A percentile compares a stretch with the other conserved stretches of the same genome.
Evolutionary conservation across 2,329 filamentous ascomycete species (phyloP).

Genomic region (Calonectria naviculata): DNA sequence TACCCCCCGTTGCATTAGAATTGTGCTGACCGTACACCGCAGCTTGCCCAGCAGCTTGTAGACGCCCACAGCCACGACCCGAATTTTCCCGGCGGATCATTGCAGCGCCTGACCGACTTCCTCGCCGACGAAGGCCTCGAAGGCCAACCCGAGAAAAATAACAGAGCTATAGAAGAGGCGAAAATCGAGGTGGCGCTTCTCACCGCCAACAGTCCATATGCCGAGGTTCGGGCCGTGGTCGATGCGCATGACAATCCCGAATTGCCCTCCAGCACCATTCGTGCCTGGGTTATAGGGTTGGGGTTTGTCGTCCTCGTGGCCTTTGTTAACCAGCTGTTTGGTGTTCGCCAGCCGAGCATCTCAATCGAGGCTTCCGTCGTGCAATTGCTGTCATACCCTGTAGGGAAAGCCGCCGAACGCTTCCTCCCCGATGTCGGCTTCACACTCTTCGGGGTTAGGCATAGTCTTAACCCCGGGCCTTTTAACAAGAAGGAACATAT

Average conservation of each 20-base stretch:
- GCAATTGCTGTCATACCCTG: slow-evolving; percentile 61
- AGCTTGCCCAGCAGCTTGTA: neutral
- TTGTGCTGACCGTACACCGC: neutral
- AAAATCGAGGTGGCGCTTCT: slow-evolving; percentile 64
- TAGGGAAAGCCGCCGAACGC: slow-evolving; percentile 55
- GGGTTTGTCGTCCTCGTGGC: slow-evolving; percentile 57
- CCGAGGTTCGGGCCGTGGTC: slow-evolving; percentile 65
- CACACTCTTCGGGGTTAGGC: slow-evolving; percentile 51
- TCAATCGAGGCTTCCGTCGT: slow-evolving; percentile 62
- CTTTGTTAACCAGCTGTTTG: slow-evolving; percentile 66
- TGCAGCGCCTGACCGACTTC: slow-evolving; percentile 27
- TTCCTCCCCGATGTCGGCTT: slow-evolving; percentile 58
- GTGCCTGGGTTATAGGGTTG: slow-evolving; percentile 62
- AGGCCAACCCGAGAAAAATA: slow-evolving; percentile 50
- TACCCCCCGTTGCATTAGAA: neutral
- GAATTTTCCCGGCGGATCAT: slow-evolving; percentile 32
- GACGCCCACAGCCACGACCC: slow-evolving; percentile 30
- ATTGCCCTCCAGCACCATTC: slow-evolving; percentile 63
- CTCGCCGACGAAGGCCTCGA: slow-evolving; percentile 40
- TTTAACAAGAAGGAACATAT: slow-evolving; percentile 71
- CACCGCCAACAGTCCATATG: slow-evolving; percentile 65
- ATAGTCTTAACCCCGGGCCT: slow-evolving; percentile 62
- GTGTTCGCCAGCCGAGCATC: slow-evolving; percentile 63
- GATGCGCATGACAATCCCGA: slow-evolving; percentile 64
- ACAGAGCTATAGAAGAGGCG: slow-evolving; percentile 58